Evolutionary conservation across 306 rosid species (phyloP), one percentile per base, ranked within the genome.

Genomic region (Vicia villosa): DNA sequence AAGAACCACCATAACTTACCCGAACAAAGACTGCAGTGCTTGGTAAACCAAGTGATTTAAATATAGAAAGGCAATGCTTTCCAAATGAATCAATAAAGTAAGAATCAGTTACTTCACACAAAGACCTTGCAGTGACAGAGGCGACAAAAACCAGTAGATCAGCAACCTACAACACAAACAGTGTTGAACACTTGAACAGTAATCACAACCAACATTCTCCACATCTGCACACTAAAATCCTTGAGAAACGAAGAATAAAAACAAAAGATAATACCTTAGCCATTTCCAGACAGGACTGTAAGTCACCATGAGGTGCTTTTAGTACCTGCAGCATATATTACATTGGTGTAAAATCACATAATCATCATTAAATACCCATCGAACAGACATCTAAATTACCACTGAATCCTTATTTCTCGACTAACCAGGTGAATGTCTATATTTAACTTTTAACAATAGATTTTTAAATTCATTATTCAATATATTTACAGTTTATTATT

Each of bases 111-210:
- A 76, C 97, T 79, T 82, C 91, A 19, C 62, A 52, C 6, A 41
- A 24, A 74, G 86, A 75, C 51, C 57, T 81, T 30, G 87, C 80
- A 8, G 96, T 81, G 24, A 86, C 80, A 8, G 96, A 94, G 55
- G 88, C 85, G 75, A 91, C 99, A 75, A 94, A 94, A 70, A 92
- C 95, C 52, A 94, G 76, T 69, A 94, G 82, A 83, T 94, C 97
- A 51, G 99, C 99, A 54, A 87, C 96, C 98, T 94, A 74, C 70
- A 70, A 66, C 10, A 46, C 28, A 64, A 63, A 73, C 16, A 70
- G 62, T 5, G n/a, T 54, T 21, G 4, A 5, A 38, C 58, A 73
- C 13, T 54, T 21, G 4, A 5, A 38, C 58, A 73, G 50, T 40
- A 63, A 57, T 54, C 77, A 65, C 70, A 10, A 57, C 69, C 54